Percentiles rank a stretch among this genome's conserved stretches.
These are phyloP conservation scores for Hippophae rhamnoides DNA, from an alignment of 306 rosid genomes.

Conservation along the genomic window DNA sequence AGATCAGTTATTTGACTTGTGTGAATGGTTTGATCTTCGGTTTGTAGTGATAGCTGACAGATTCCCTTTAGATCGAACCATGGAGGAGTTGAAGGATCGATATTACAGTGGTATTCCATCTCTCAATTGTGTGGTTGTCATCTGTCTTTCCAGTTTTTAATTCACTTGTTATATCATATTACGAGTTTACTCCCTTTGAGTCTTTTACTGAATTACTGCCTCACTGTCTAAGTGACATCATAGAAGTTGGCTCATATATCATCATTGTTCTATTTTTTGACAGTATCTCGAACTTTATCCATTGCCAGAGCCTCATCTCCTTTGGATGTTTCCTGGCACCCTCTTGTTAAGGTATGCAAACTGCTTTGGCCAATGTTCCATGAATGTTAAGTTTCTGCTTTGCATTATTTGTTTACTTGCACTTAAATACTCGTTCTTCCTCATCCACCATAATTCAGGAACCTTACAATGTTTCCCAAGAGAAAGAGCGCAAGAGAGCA, in stretches of 20 bases:
- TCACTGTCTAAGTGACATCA: constrained; percentile 9
- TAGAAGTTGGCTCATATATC: constrained; percentile 9
- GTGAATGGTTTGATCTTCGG: constrained; percentile 81
- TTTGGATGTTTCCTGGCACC: constrained; percentile 53
- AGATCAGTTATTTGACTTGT: constrained; percentile 73
- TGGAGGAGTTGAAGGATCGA: constrained; percentile 90
- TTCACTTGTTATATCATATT: constrained; percentile 11
- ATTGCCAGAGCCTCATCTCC: constrained; percentile 58
- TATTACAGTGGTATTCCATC: constrained; percentile 66
- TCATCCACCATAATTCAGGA: constrained; percentile 47
- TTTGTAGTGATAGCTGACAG: constrained; percentile 86
- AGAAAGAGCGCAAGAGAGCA: constrained; percentile 77
- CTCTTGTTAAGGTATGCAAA: constrained; percentile 63
- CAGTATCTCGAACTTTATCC: constrained; percentile 57
- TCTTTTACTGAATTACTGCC: too few relatives aligned
- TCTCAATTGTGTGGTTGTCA: constrained; percentile 14
- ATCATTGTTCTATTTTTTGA: constrained; percentile 12
- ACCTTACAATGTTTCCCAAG: constrained; percentile 66
- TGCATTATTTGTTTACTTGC: neutral
- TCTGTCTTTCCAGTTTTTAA: neutral
- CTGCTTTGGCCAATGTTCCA: constrained; percentile 4
- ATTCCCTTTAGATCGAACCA: constrained; percentile 62
- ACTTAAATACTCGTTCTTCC: constrained; percentile 7
- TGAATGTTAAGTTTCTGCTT: constrained; percentile 1
- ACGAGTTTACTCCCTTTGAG: neutral